Evolutionary conservation across 768 basidiomycete species (phyloP), one percentile per base, ranked within the genome.

Genomic region (Agaricus blazei): DNA sequence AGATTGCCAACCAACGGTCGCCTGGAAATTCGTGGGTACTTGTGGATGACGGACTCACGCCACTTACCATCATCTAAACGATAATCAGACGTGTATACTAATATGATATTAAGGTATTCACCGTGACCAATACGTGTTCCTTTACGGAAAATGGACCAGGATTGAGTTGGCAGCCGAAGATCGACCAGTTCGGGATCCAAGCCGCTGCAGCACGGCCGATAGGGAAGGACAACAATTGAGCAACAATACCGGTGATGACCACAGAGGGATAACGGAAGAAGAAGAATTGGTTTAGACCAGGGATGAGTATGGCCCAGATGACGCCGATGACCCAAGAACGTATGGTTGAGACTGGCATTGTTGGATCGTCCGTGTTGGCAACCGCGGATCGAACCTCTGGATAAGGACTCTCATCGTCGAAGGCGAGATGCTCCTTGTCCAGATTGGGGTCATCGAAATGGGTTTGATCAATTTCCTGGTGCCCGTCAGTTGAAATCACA

Each of bases 81-180:
- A 38, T 19, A 27, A 48, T 58, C 15, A 58, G 48, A 44, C 50
- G 40, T 12, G 40, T 31, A 26, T 40, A 29, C 27, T 29, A 43
- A 8, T 54, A 36, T 31, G 42, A 23, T 46, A 54, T 40, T 34
- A 40, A 19, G 45, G 37, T 36, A 62, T 76, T 60, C 58, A 81
- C 75, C 50, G 76, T 77, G 59, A 80, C 74, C 58, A 81, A 65
- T 46, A 88, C 89, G 65, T 88, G 86, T 62, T 90, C 87, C 64
- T 90, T 90, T 65, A 89, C 81, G 2, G 79, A 78, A 69, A 90
- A 90, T 1, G 81, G 85, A 27, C 89, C 89, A 0, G 88, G 88
- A 65, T 90, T 90, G 41, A 90, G 63, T 4, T 78, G 70, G 47
- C 84, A 58, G 9, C 85, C 85, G 41, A 85, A 80, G 54, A 87